A percentile compares a stretch with the other conserved stretches of the same genome.
Evolutionary conservation across 768 basidiomycete species (phyloP).

Genomic region (Naganishia friedmannii): DNA sequence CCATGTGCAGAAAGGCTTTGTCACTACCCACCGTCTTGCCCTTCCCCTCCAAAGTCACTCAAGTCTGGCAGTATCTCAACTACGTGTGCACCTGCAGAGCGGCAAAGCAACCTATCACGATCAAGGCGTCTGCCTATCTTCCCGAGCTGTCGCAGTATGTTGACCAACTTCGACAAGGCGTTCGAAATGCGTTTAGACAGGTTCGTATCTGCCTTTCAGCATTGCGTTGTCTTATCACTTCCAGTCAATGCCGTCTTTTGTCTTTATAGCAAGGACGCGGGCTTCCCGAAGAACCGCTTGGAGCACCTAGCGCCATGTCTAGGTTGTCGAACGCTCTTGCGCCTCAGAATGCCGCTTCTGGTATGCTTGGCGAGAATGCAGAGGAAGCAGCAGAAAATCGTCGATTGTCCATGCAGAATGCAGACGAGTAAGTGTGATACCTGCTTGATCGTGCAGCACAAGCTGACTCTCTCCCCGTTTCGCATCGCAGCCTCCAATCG

Average conservation of each 20-base stretch:
- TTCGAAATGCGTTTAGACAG: background rate
- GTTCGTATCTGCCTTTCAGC: too few species aligned
- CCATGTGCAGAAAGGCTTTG: constrained; percentile 10
- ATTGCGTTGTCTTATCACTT: too few species aligned
- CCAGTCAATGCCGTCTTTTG: too few species aligned
- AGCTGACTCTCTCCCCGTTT: background rate
- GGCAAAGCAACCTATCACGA: background rate
- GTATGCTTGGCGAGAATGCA: background rate
- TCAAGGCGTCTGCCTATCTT: background rate
- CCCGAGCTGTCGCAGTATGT: background rate
- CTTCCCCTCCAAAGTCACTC: background rate
- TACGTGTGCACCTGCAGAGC: constrained; percentile 1
- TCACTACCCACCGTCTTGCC: background rate
- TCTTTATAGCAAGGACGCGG: constrained; percentile 8
- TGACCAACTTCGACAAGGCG: background rate
- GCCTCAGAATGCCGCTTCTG: background rate
- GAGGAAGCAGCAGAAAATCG: constrained; percentile 14
- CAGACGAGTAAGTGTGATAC: constrained; percentile 16
- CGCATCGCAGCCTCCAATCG: constrained; percentile 32
- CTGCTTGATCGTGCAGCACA: background rate
- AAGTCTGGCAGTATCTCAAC: background rate
- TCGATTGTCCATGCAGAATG: background rate
- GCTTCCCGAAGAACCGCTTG: background rate
- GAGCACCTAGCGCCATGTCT: constrained; percentile 3
- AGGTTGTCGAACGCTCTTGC: constrained; percentile 2